Base-by-base conservation (phyloP, 306 rosid genomes). In the Hippophae rhamnoides region DNA sequence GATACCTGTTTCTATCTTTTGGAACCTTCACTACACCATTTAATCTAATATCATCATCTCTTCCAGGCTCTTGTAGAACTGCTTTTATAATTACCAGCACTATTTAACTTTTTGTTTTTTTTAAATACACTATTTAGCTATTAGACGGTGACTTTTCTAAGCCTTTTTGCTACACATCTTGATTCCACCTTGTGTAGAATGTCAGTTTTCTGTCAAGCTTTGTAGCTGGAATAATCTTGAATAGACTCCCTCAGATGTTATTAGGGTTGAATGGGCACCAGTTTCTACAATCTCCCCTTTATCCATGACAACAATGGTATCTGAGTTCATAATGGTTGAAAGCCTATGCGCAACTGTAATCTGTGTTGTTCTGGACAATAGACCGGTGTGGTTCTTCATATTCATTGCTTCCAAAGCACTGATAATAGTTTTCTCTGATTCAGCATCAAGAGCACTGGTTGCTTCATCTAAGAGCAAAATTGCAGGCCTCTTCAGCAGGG, bases 381-480 rank as follows among this genome's bases (percentile, higher is more conserved):
- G 68, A 50, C 75, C 80, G 44, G 50, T 74, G 6, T 58, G 74
- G 25, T 64, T 79, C 58, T 74, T 78, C 67, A 45, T 59, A 48
- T 69, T 75, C 59, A 79, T 76, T 27, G 87, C 71, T 61, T 69
- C 83, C 72, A 89, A 69, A 64, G 97, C 86, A 9, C 59, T 82
- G 55, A 86, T 78, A 12, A 86, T 70, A 56, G 65, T 72, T 82
- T 76, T 76, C 75, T 89, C 97, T 13, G 95, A 86, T 61, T 89
- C 92, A 6, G 87, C 84, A 84, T 89, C 95, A 14, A 89, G 87
- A 46, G 95, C 92, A 79, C 97, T 89, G 41, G 97, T 89, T 79
- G 97, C 95, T 84, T 89, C 95, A 47, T 89, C 97, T 5, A 89
- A 81, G 14, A 86, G 89, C 70, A 86, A 68, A 54, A 86, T 81